These are phyloP conservation scores for Candida maris DNA, from an alignment of 805 yeast genomes.

Conservation along the genomic window DNA sequence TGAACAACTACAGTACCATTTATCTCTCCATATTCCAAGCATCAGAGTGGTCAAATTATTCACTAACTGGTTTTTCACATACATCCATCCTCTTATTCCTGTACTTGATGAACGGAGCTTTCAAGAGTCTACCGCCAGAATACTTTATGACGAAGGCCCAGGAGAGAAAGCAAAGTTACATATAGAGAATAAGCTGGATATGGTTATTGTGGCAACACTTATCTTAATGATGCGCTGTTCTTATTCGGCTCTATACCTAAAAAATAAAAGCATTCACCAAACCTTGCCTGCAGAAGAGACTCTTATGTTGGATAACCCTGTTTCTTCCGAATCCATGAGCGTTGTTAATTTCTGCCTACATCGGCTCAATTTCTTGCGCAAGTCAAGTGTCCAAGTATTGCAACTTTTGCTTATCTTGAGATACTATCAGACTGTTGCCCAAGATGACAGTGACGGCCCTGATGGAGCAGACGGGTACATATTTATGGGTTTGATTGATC, in stretches of 20 bases:
- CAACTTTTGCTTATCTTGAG: constrained; percentile 41
- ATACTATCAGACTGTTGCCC: constrained; percentile 39
- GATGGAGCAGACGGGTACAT: constrained; percentile 40
- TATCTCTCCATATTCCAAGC: constrained; percentile 24
- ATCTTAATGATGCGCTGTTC: constrained; percentile 28
- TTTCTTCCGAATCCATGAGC: constrained; percentile 36
- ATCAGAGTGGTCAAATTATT: constrained; percentile 35
- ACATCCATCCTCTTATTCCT: constrained; percentile 46
- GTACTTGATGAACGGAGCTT: constrained; percentile 41
- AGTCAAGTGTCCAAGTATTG: constrained; percentile 38
- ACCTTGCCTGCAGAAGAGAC: constrained; percentile 18
- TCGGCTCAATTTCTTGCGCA: constrained; percentile 37
- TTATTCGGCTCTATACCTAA: constrained; percentile 21
- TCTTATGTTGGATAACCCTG: constrained; percentile 34
- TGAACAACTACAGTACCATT: constrained; percentile 5
- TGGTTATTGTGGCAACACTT: constrained; percentile 23
- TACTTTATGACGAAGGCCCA: constrained; percentile 23
- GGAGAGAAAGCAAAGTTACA: constrained; percentile 5
- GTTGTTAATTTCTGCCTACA: constrained; percentile 38
- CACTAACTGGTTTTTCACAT: constrained; percentile 35
- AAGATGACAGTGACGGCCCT: constrained; percentile 50
- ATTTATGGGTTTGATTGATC: constrained; percentile 34
- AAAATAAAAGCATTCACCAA: constrained; percentile 12
- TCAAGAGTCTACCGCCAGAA: constrained; percentile 29
- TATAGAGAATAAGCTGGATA: constrained; percentile 16